Conservation (phyloP, 1,139 yeast species). For the Diutina scorzettiae region DNA sequence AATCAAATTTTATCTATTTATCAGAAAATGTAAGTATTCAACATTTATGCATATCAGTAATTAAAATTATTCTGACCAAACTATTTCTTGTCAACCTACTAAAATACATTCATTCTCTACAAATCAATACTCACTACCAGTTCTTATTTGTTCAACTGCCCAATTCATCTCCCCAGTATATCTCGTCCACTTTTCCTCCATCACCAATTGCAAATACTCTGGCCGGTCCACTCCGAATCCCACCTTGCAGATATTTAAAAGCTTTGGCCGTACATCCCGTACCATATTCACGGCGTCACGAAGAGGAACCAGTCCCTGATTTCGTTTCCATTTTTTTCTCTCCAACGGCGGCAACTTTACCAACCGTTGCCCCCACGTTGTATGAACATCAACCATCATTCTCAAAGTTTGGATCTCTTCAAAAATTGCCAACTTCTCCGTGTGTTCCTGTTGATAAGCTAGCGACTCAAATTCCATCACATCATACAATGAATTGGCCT, state of each 20-base stretch:
- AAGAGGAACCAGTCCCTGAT: neutral
- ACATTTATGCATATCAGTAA: too few relatives aligned
- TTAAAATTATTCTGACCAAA: too few relatives aligned
- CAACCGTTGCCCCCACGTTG: neutral
- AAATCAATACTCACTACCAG: too few relatives aligned
- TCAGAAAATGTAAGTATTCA: too few relatives aligned
- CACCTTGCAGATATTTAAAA: neutral
- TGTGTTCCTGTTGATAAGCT: neutral
- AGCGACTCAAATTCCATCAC: neutral
- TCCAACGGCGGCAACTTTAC: neutral
- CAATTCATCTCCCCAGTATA: neutral
- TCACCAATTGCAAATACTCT: neutral
- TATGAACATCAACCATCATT: neutral
- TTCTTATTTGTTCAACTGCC: neutral
- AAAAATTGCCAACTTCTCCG: neutral
- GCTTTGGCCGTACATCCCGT: neutral
- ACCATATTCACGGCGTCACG: neutral
- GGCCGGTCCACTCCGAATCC: neutral
- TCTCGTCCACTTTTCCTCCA: neutral
- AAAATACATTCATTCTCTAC: too few relatives aligned
- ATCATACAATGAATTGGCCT: constrained; percentile 2
- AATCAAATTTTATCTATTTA: too few relatives aligned
- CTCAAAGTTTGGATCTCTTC: neutral
- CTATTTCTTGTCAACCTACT: too few relatives aligned
- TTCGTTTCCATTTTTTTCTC: neutral